Percentiles rank a stretch among this genome's conserved stretches.
phyloP scores from a whole-genome alignment of 2,329 filamentous ascomycete species.

The Fusarium sororula region DNA sequence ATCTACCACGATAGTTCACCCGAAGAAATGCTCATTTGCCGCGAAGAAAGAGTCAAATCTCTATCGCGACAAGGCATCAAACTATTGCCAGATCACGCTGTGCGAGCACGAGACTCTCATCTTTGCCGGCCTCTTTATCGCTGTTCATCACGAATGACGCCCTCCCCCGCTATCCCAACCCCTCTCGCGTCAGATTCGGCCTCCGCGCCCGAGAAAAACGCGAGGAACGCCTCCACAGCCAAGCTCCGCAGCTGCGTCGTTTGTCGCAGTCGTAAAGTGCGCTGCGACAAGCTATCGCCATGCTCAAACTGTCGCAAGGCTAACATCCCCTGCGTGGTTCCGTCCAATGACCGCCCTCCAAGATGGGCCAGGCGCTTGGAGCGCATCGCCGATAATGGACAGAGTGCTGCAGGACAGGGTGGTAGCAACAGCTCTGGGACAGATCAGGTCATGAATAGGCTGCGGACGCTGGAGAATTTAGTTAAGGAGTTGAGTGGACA shows the following conservation, averaged over 20 bases:
- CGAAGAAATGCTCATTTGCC: neutral
- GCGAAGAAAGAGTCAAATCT: neutral
- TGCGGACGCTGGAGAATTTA: constrained; percentile 59
- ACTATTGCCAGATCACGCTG: neutral
- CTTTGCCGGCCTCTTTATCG: neutral
- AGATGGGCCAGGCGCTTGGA: constrained; percentile 64
- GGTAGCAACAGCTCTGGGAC: constrained; percentile 38
- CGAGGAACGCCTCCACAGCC: constrained; percentile 19
- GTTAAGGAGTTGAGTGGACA: constrained; percentile 60
- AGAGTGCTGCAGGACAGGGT: constrained; percentile 1
- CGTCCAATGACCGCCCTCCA: constrained; percentile 59
- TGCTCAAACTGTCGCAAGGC: constrained; percentile 66
- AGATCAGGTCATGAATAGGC: constrained; percentile 57
- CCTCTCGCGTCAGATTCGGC: constrained; percentile 30
- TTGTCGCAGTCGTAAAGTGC: constrained; percentile 65
- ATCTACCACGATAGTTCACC: neutral
- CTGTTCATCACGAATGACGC: neutral
- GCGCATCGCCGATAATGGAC: constrained; percentile 44
- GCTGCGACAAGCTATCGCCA: constrained; percentile 65
- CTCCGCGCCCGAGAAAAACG: constrained; percentile 36
- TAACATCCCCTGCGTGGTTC: constrained; percentile 61
- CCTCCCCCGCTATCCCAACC: neutral
- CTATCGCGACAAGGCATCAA: neutral
- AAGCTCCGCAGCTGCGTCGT: constrained; percentile 59
- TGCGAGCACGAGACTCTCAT: rapidly evolving